Evolutionary conservation across 2,329 filamentous ascomycete genomes (phyloP), one percentile per base, ranked within the genome.

Genomic region (Alternaria brassicae): DNA sequence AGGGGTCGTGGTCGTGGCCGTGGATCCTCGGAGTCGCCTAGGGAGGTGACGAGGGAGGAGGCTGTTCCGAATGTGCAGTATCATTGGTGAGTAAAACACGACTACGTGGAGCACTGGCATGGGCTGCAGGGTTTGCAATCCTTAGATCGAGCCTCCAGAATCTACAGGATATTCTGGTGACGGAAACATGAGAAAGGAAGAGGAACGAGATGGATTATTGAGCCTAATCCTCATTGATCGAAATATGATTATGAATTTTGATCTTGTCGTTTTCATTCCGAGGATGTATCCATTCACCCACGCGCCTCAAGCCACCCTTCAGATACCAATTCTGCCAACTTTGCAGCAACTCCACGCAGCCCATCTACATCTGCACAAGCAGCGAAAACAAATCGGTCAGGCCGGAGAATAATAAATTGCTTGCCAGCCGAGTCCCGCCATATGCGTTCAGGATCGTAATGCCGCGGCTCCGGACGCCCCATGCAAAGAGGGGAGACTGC

Each of bases 1-100:
- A 36, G 36, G 28, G 52, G 52, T 12, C 28, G 30, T 50, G 34
- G 34, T 44, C 62, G 58, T 34, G 60, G 57, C 15, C 57, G 57
- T n/a, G 52, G 56, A 9, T 23, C 25, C 27, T 40, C 44, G 15
- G 36, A 4, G 39, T 23, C 27, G 23, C 28, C 13, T 5, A 28
- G 15, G 7, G 34, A 32, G 42, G 32, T 19, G 7, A 3, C 30
- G 32, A 27, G 21, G 25, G 34, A 28, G 28, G 49, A 34, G 12
- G 27, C 23, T 19, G 17, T 42, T 40, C 58, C 58, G 12, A 23
- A 50, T 7, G 58, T 60, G 44, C 28, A 48, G 19, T 48, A 48
- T 19, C 19, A 48, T 23, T 48, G 44, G 44, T 48, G 30, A 23
- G 15, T 13, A 23, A 23, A 4, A 6, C 2, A 32, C 30, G 12